Evolutionary conservation across 176 grass and related monocot species (phyloP), one percentile per base, ranked within the genome.

Genomic region (Oryza rufipogon): DNA sequence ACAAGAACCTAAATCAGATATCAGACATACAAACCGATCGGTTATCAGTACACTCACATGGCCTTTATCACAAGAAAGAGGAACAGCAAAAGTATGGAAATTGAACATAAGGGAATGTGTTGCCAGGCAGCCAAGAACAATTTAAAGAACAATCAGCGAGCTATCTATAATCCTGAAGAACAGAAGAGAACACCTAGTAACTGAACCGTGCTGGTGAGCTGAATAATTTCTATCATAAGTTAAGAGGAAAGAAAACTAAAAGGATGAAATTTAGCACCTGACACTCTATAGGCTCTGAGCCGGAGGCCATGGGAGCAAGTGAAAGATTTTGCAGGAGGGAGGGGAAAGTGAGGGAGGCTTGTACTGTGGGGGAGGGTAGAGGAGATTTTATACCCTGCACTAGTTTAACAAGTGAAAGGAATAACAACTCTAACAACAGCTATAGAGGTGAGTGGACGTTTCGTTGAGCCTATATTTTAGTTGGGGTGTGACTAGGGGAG

Each of bases 341-440:
- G 75, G 76, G 85, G 85, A 87, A 87, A 91, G 89, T 90, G 80
- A 19, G 25, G 70, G 75, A 87, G 70, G 65, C 89, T 78, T 87
- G 70, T 84, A 78, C 80, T 78, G 66, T 77, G 80, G 66, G 69
- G 61, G 71, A 80, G 80, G 64, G 63, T 8, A 16, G 41, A 6
- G 64, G 65, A 52, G 70, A 71, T 84, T 83, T 83, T 86, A 89
- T 86, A 82, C 85, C 38, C 75, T 15, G 72, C 80, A 80, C 75
- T 71, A 75, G 75, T 87, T 87, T 87, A 80, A 44, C 68, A 63
- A 69, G 75, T n/a, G 74, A 56, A 90, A 64, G 30, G 68, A 86
- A 76, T 73, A 71, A 33, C 74, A 80, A 20, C n/a, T 49, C 26
- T 22, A 83, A 20, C 22, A 64, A 46, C 39, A 70, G 20, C 51